phyloP scores from a whole-genome alignment of 164 flowering plant genomes.

The Paratinospora sagittata region DNA sequence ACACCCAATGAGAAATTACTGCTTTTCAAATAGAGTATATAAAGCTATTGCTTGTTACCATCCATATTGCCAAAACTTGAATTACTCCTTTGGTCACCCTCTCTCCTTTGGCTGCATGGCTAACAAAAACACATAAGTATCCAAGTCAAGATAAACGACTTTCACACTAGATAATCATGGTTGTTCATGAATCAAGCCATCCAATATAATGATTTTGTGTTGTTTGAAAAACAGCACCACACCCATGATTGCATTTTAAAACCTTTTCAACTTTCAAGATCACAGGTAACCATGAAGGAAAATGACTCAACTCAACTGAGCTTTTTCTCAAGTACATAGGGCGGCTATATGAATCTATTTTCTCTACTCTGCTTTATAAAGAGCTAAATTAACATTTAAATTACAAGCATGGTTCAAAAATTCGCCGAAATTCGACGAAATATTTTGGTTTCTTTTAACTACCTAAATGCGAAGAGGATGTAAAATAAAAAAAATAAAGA shows the following conservation, averaged over 20 bases:
- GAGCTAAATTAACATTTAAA: no score
- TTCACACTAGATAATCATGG: neutral
- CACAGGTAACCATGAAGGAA: no score
- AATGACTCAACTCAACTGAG: no score
- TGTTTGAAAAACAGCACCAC: neutral
- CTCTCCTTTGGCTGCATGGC: constrained; percentile 41
- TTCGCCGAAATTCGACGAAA: no score
- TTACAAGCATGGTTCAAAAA: no score
- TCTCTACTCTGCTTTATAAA: no score
- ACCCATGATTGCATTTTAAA: neutral
- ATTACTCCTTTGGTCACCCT: constrained; percentile 17
- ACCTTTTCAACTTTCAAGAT: no score
- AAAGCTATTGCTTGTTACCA: constrained; percentile 30
- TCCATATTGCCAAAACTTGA: constrained; percentile 21
- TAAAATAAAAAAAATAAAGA: no score
- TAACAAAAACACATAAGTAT: constrained; percentile 7
- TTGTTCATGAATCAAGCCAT: neutral
- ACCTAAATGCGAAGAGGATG: no score
- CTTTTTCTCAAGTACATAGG: no score
- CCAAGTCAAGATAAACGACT: neutral
- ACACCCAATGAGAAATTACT: constrained; percentile 9
- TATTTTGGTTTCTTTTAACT: no score
- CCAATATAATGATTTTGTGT: neutral
- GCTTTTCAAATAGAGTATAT: constrained; percentile 13
- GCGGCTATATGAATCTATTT: no score